phyloP scores from a whole-genome alignment of 148 eudicot species.

The Rhododendron ovatum region DNA sequence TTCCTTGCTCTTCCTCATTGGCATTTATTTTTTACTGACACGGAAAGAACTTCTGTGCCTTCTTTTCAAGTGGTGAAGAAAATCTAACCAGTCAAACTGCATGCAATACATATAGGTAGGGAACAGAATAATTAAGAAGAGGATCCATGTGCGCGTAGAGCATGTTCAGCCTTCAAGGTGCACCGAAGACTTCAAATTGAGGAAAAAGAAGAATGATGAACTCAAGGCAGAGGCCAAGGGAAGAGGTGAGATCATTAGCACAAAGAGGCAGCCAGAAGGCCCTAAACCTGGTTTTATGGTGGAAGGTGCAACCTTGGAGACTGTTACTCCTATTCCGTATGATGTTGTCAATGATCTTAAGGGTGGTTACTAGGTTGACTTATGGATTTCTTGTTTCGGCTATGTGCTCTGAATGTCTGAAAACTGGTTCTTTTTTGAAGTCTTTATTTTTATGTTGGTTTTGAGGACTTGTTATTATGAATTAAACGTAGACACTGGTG shows the following conservation, averaged over 20 bases:
- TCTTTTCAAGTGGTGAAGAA: background rate
- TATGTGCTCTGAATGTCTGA: background rate
- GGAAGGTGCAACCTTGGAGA: constrained; percentile 37
- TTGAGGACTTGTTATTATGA: background rate
- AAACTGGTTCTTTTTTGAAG: background rate
- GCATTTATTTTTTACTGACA: background rate
- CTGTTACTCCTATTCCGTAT: constrained; percentile 41
- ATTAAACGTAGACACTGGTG: background rate
- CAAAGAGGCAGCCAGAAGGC: constrained; percentile 35
- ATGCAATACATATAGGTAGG: constrained; percentile 21
- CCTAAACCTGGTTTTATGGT: constrained; percentile 41
- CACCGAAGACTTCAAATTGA: constrained; percentile 23
- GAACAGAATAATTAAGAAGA: constrained; percentile 29
- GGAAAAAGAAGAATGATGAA: constrained; percentile 26
- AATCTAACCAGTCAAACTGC: background rate
- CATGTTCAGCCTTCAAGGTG: constrained; percentile 34
- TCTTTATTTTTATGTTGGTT: background rate
- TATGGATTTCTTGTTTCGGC: background rate
- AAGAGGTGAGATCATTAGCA: constrained; percentile 29
- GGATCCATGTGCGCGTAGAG: constrained; percentile 31
- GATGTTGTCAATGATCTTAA: constrained; percentile 39
- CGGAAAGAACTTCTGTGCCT: background rate
- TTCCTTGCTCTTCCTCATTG: background rate
- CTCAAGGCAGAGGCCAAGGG: constrained; percentile 35
- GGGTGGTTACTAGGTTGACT: constrained; percentile 28